phyloP scores from a whole-genome alignment of 768 basidiomycete genomes.

The Leucocoprinus birnbaumii region DNA sequence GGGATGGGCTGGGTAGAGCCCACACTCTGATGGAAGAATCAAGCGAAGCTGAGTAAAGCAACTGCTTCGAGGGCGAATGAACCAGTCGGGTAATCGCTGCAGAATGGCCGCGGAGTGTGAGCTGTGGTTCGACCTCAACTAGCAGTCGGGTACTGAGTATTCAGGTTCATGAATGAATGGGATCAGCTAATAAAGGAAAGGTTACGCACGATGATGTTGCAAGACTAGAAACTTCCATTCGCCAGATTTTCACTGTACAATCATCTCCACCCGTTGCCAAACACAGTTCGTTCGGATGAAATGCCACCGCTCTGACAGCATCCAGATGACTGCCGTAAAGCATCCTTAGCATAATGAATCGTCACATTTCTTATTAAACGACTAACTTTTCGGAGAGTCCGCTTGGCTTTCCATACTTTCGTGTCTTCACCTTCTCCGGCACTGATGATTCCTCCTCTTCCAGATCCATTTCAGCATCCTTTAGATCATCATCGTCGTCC shows the following conservation, averaged over 20 bases:
- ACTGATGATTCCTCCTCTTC: slow-evolving; percentile 65
- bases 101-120: slow-evolving; percentile 92
- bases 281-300: slow-evolving; percentile 82
- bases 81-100: slow-evolving; percentile 86
- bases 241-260: slow-evolving; percentile 94
- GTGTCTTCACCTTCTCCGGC: slow-evolving; percentile 64
- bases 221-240: slow-evolving; percentile 74
- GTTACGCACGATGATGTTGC: slow-evolving; percentile 72
- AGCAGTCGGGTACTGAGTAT: slow-evolving; percentile 56
- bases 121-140: slow-evolving; percentile 89
- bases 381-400: slow-evolving; percentile 88
- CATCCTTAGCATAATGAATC: slow-evolving; percentile 14
- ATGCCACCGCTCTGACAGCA: slow-evolving; percentile 85
- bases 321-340: slow-evolving; percentile 76
- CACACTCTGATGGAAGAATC: slow-evolving; percentile 94
- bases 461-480: slow-evolving; percentile 68
- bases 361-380: slow-evolving; percentile 18
- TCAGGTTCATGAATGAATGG: slow-evolving; percentile 15
- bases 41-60: slow-evolving; percentile 88
- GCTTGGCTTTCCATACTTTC: slow-evolving; percentile 83
- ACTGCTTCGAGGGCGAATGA: slow-evolving; percentile 69
- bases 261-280: slow-evolving; percentile 96
- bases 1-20: slow-evolving; percentile 71
- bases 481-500: slow-evolving; percentile 62
- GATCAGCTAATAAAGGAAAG: slow-evolving; percentile 11